phyloP scores from a whole-genome alignment of 2,329 filamentous ascomycete genomes.

The Coniella vitis region DNA sequence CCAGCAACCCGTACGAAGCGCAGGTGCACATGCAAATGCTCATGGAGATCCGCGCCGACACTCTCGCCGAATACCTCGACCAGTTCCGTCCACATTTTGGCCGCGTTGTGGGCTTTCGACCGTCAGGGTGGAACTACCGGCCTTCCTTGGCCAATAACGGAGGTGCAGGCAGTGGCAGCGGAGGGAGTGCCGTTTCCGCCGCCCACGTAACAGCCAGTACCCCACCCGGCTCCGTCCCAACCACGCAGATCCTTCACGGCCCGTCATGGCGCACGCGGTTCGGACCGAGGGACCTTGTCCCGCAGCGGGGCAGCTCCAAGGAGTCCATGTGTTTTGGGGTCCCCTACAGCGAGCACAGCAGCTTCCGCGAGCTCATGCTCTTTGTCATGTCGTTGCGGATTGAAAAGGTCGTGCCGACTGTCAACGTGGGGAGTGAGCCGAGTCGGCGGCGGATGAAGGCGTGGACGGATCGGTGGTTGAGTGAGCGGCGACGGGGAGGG shows the following conservation, averaged over 20 bases:
- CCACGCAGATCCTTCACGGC: constrained; percentile 45
- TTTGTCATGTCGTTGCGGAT: constrained; percentile 85
- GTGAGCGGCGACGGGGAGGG: constrained; percentile 51
- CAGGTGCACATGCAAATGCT: constrained; percentile 98
- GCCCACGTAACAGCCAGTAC: constrained; percentile 49
- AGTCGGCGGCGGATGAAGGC: constrained; percentile 54
- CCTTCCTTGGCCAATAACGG: constrained; percentile 54
- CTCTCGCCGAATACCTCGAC: constrained; percentile 81
- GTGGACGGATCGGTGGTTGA: constrained; percentile 58
- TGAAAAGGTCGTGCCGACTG: constrained; percentile 85
- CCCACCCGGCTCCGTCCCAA: constrained; percentile 42
- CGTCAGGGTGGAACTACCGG: constrained; percentile 90
- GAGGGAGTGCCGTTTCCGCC: constrained; percentile 21
- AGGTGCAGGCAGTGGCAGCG: too few species aligned
- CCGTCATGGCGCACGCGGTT: constrained; percentile 73
- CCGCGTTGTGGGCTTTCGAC: constrained; percentile 82
- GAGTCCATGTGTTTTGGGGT: constrained; percentile 88
- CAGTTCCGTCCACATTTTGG: constrained; percentile 75
- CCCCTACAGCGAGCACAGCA: constrained; percentile 93
- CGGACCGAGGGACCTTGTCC: constrained; percentile 61
- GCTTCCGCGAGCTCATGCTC: constrained; percentile 88
- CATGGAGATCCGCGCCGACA: constrained; percentile 88
- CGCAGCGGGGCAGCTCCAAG: constrained; percentile 75
- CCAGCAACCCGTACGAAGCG: constrained; percentile 70
- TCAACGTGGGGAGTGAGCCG: constrained; percentile 65